Percentiles rank a stretch among this genome's conserved stretches.
phyloP scores from a whole-genome alignment of 805 yeast genomes.

The Cyberlindnera japonica region DNA sequence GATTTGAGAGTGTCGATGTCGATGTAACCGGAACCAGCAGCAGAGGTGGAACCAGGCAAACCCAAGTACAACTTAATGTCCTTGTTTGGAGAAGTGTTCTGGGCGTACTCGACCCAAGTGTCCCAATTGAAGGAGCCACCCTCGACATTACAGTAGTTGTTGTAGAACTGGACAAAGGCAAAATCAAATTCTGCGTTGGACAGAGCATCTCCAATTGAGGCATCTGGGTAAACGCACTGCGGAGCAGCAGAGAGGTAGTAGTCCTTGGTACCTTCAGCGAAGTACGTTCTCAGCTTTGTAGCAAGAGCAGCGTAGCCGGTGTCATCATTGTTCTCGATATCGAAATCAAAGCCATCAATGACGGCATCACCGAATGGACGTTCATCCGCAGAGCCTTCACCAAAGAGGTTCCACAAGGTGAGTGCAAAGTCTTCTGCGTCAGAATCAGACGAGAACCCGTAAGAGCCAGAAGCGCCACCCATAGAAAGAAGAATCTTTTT shows the following conservation, averaged over 20 bases:
- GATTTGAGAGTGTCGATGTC: constrained; percentile 35
- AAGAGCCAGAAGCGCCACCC: constrained; percentile 73
- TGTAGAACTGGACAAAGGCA: constrained; percentile 85
- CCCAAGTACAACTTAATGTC: constrained; percentile 72
- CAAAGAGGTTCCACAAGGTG: constrained; percentile 60
- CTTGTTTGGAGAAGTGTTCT: constrained; percentile 55
- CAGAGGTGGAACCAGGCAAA: constrained; percentile 61
- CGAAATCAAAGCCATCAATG: constrained; percentile 92
- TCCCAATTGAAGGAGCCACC: constrained; percentile 62
- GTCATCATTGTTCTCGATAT: constrained; percentile 64
- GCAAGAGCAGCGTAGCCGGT: constrained; percentile 68
- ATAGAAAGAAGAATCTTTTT: constrained; percentile 74
- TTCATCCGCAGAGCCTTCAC: constrained; percentile 53
- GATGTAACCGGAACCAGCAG: constrained; percentile 59
- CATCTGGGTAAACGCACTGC: constrained; percentile 87
- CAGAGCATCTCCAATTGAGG: constrained; percentile 54
- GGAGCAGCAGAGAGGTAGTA: constrained; percentile 89
- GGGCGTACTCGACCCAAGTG: constrained; percentile 68
- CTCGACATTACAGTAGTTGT: constrained; percentile 67
- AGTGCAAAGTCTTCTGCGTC: constrained; percentile 66
- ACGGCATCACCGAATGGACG: constrained; percentile 67
- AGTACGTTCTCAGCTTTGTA: constrained; percentile 47
- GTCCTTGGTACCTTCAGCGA: constrained; percentile 49
- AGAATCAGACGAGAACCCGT: constrained; percentile 80
- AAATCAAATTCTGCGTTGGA: constrained; percentile 65